Percentiles rank a stretch among this genome's conserved stretches.
Conservation (phyloP, 2,329 filamentous ascomycete genomes). For the Epichloe elymi region DNA sequence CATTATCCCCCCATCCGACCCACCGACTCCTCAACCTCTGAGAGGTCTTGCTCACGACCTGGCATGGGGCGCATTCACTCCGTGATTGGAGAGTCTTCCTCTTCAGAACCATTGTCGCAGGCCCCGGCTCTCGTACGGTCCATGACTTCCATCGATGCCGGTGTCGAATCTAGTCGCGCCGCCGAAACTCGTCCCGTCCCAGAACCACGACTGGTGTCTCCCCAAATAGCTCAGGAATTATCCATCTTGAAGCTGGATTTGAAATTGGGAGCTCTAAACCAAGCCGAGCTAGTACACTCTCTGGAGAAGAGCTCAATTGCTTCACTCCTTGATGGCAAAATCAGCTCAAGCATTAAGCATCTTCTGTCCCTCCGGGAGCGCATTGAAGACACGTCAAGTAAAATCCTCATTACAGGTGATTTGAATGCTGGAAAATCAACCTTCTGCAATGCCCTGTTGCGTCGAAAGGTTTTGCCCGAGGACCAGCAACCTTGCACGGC, state of each 20-base stretch:
- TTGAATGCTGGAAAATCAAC: slow-evolving; percentile 97
- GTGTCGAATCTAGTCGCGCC: slow-evolving; percentile 59
- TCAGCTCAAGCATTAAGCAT: slow-evolving; percentile 86
- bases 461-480: slow-evolving; percentile 84
- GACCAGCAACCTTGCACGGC: slow-evolving; percentile 97
- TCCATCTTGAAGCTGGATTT: slow-evolving; percentile 90
- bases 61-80: slow-evolving; percentile 52
- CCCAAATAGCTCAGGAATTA: slow-evolving; percentile 90
- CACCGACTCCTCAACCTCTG: slow-evolving; percentile 31
- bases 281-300: slow-evolving; percentile 86
- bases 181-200: slow-evolving; percentile 46
- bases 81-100: slow-evolving; percentile 34
- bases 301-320: slow-evolving; percentile 87
- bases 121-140: slow-evolving; percentile 51
- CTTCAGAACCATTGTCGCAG: slow-evolving; percentile 22
- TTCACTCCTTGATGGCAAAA: slow-evolving; percentile 82
- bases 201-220: slow-evolving; percentile 76
- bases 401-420: slow-evolving; percentile 90
- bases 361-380: slow-evolving; percentile 75
- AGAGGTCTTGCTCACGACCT: slow-evolving; percentile 42
- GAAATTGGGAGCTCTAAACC: slow-evolving; percentile 74
- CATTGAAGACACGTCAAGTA: slow-evolving; percentile 95
- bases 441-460: slow-evolving; percentile 92
- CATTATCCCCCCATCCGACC: slow-evolving; percentile 81
- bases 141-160: slow-evolving; percentile 50